phyloP scores from a whole-genome alignment of 768 basidiomycete genomes.

The Lentinula edodes region DNA sequence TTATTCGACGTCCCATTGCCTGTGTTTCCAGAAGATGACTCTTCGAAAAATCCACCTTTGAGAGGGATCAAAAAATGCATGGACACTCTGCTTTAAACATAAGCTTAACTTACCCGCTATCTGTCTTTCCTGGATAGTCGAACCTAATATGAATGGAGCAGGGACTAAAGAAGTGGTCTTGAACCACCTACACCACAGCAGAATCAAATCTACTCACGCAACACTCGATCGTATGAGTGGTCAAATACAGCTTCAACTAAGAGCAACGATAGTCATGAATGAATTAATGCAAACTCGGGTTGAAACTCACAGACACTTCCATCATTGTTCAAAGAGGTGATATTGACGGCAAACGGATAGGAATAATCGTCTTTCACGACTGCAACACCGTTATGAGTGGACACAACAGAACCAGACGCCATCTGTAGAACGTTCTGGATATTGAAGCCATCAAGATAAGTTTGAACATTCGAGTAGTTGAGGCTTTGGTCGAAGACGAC shows the following conservation, averaged over 20 bases:
- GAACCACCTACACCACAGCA: background rate
- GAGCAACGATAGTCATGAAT: background rate
- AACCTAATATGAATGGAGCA: constrained; percentile 51
- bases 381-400: constrained; percentile 36
- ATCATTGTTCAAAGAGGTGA: constrained; percentile 28
- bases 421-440: constrained; percentile 38
- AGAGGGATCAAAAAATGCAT: background rate
- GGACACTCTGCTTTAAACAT: background rate
- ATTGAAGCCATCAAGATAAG: constrained; percentile 42
- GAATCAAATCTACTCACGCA: constrained; percentile 14
- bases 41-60: constrained; percentile 46
- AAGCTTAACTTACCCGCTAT: constrained; percentile 38
- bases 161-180: constrained; percentile 25
- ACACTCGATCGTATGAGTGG: constrained; percentile 60
- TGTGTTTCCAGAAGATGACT: constrained; percentile 38
- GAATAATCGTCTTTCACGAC: constrained; percentile 36
- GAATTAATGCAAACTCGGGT: background rate
- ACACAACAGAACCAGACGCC: constrained; percentile 28
- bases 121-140: constrained; percentile 56
- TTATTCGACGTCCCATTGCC: constrained; percentile 73
- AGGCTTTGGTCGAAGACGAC: constrained; percentile 62
- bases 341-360: constrained; percentile 41
- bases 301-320: constrained; percentile 29
- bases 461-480: constrained; percentile 57
- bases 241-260: constrained; percentile 53